A percentile compares a stretch with the other conserved stretches of the same genome.
Conservation (phyloP, 768 basidiomycete genomes). For the Jaapia argillacea region DNA sequence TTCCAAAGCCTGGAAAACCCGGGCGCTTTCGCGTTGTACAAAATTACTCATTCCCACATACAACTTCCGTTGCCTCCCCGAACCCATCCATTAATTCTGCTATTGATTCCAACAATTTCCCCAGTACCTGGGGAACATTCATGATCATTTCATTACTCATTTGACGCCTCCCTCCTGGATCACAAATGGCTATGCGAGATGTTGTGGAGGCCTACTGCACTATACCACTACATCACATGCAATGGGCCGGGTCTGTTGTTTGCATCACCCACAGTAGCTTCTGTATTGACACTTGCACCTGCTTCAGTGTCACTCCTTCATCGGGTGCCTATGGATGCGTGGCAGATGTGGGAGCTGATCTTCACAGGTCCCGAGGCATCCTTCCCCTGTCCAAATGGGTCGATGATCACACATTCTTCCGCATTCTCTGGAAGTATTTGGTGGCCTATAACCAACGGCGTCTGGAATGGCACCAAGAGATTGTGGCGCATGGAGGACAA, state of each 20-base stretch:
- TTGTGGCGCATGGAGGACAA: constrained; percentile 5
- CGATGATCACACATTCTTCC: constrained; percentile 13
- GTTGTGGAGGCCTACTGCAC: constrained; percentile 29
- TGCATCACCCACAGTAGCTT: constrained; percentile 3
- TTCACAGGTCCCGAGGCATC: constrained; percentile 8
- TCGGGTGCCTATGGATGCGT: constrained; percentile 5
- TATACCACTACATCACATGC: constrained; percentile 17
- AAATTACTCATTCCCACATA: constrained; percentile 18
- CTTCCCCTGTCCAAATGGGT: constrained; percentile 20
- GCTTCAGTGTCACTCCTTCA: constrained; percentile 4
- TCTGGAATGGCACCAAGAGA: constrained; percentile 4
- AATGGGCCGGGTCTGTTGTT: constrained; percentile 27
- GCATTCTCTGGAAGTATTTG: constrained; percentile 8
- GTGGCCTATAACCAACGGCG: constrained; percentile 17
- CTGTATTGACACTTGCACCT: constrained; percentile 5
- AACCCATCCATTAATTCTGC: constrained; percentile 19
- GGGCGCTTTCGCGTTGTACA: constrained; percentile 17
- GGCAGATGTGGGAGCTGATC: constrained; percentile 7
- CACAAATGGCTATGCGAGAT: constrained; percentile 24
- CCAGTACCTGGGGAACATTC: constrained; percentile 37
- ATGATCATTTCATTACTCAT: constrained; percentile 19
- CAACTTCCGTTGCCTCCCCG: neutral
- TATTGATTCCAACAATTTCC: constrained; percentile 23
- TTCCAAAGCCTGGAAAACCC: constrained; percentile 15
- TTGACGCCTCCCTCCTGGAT: constrained; percentile 23